A percentile compares a stretch with the other conserved stretches of the same genome.
phyloP scores from a whole-genome alignment of 2,329 filamentous ascomycete species.

The Fusarium sp. region DNA sequence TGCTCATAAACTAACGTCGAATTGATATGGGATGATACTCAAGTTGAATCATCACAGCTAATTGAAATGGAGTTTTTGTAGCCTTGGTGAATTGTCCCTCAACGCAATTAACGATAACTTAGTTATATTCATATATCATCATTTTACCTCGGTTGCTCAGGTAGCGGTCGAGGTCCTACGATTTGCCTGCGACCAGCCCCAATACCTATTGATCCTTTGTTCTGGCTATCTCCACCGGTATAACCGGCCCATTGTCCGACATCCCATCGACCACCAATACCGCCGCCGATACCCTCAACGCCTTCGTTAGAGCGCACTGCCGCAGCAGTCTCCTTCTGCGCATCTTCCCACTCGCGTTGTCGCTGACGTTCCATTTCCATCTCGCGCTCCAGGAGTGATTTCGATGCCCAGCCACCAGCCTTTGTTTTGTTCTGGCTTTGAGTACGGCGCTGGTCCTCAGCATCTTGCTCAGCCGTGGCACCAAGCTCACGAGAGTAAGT shows the following conservation, averaged over 20 bases:
- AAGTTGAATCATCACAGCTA: neutral
- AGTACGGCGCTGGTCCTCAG: constrained; percentile 70
- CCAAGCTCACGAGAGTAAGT: constrained; percentile 68
- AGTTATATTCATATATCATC: constrained; percentile 9
- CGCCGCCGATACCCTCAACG: constrained; percentile 74
- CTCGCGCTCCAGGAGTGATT: constrained; percentile 80
- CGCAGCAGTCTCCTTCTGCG: constrained; percentile 73
- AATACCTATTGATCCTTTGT: constrained; percentile 72
- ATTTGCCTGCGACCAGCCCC: constrained; percentile 81
- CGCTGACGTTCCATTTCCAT: constrained; percentile 84
- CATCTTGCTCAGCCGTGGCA: constrained; percentile 70
- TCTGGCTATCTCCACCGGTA: constrained; percentile 80
- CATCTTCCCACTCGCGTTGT: constrained; percentile 83
- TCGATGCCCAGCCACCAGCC: constrained; percentile 72
- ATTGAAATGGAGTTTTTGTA: constrained; percentile 1
- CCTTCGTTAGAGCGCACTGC: constrained; percentile 63
- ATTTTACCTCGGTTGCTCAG: constrained; percentile 53
- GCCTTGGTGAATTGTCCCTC: neutral
- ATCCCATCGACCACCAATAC: constrained; percentile 77
- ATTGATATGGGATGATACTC: neutral
- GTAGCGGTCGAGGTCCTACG: constrained; percentile 79
- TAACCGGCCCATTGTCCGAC: constrained; percentile 80
- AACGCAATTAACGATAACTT: neutral
- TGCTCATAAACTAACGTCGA: neutral
- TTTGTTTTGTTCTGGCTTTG: constrained; percentile 71